A percentile compares a stretch with the other conserved stretches of the same genome.
phyloP scores from a whole-genome alignment of 805 yeast species.

The Clavispora santaluciae region DNA sequence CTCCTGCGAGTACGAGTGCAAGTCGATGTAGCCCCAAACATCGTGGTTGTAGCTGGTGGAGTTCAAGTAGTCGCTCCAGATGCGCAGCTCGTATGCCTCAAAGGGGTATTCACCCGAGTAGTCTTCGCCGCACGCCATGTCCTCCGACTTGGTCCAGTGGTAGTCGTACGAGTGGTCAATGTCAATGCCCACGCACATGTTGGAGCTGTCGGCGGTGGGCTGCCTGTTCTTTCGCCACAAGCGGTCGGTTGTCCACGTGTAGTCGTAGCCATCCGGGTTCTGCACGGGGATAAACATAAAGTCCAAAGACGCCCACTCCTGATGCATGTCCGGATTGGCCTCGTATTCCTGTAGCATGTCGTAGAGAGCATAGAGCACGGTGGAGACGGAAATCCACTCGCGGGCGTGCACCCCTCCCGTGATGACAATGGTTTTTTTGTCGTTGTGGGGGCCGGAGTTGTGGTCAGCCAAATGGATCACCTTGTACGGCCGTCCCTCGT shows the following conservation, averaged over 20 bases:
- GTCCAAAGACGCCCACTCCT: slow-evolving; percentile 55
- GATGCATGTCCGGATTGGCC: slow-evolving; percentile 33
- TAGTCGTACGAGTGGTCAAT: slow-evolving; percentile 79
- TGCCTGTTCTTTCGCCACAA: slow-evolving; percentile 90
- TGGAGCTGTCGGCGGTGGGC: slow-evolving; percentile 18
- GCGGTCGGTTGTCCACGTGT: slow-evolving; percentile 75
- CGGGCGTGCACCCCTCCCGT: slow-evolving; percentile 87
- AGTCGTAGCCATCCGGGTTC: slow-evolving; percentile 89
- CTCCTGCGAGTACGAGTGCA: slow-evolving; percentile 84
- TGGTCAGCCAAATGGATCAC: slow-evolving; percentile 58
- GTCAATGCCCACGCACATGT: slow-evolving; percentile 73
- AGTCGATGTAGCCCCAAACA: slow-evolving; percentile 72
- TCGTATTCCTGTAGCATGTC: slow-evolving; percentile 27
- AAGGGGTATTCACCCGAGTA: slow-evolving; percentile 73
- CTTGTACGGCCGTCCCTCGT: slow-evolving; percentile 66
- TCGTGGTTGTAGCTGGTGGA: slow-evolving; percentile 49
- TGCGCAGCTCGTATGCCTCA: slow-evolving; percentile 41
- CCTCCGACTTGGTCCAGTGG: slow-evolving; percentile 60
- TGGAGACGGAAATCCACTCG: slow-evolving; percentile 79
- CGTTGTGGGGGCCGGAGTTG: slow-evolving; percentile 31
- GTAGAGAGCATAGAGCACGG: slow-evolving; percentile 55
- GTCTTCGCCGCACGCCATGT: slow-evolving; percentile 77
- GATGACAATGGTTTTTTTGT: slow-evolving; percentile 60
- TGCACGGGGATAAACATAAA: slow-evolving; percentile 76
- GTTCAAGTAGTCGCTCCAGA: slow-evolving; percentile 39